Evolutionary conservation across 75 land plant species (phyloP).

Genomic region (Cunninghamia lanceolata): DNA sequence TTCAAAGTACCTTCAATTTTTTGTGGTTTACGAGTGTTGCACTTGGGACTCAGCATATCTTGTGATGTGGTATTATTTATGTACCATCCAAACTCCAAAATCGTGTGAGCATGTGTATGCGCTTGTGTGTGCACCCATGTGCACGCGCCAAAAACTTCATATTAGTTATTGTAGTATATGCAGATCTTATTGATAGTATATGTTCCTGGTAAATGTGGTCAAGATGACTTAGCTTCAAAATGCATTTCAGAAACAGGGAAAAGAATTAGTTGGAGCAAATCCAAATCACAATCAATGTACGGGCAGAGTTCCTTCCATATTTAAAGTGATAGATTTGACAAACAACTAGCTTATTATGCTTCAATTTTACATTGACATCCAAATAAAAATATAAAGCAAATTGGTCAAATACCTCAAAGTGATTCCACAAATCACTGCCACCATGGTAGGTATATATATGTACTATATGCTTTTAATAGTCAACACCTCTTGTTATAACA

Average conservation of each 20-base stretch:
- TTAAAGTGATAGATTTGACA: neutral
- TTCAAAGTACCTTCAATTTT: no score
- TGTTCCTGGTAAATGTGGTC: neutral
- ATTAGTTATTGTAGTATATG: neutral
- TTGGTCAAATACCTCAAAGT: slow-evolving; percentile 53
- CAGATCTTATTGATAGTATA: neutral
- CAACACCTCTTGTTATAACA: slow-evolving; percentile 54
- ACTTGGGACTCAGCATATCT: no score
- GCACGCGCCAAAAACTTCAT: neutral
- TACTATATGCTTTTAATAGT: slow-evolving; percentile 77
- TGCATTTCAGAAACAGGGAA: neutral
- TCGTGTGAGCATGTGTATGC: neutral
- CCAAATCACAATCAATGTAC: neutral
- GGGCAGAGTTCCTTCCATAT: neutral
- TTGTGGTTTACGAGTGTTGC: no score
- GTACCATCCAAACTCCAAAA: neutral
- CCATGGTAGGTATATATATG: slow-evolving; percentile 66
- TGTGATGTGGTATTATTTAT: no score
- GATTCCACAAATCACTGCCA: slow-evolving; percentile 51
- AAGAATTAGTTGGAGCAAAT: neutral
- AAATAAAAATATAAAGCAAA: neutral
- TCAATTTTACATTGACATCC: neutral
- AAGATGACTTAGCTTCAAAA: neutral
- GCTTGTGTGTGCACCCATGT: no score
- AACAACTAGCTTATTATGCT: neutral